These are phyloP conservation scores for Panus rudis DNA, from an alignment of 768 basidiomycete genomes.

Conservation along the genomic window DNA sequence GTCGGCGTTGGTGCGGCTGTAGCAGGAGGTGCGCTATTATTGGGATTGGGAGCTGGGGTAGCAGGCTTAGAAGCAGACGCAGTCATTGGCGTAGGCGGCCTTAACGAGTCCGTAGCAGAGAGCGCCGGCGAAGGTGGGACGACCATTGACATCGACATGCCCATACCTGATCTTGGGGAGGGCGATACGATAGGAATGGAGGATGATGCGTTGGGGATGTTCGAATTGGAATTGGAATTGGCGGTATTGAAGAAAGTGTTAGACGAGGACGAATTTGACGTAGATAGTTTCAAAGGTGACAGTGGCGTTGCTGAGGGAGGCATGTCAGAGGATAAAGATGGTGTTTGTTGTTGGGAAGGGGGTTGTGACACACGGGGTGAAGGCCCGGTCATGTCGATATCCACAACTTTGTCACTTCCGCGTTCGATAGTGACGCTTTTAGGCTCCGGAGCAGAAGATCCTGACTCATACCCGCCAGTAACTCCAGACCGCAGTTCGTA, in stretches of 20 bases:
- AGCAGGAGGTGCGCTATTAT: slow-evolving; percentile 30
- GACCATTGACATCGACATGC: slow-evolving; percentile 22
- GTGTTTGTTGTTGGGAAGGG: slow-evolving; percentile 8
- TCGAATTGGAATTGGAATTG: too few relatives aligned
- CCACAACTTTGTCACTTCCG: slow-evolving; percentile 52
- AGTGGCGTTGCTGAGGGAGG: slow-evolving; percentile 12
- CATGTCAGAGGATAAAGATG: slow-evolving; percentile 8
- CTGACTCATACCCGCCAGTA: slow-evolving; percentile 21
- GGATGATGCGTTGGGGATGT: too few relatives aligned
- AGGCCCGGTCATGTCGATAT: slow-evolving; percentile 39
- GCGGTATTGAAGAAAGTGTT: too few relatives aligned
- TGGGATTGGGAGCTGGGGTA: slow-evolving; percentile 35
- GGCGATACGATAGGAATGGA: slow-evolving; percentile 36
- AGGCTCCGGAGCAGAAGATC: slow-evolving; percentile 32
- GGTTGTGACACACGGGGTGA: slow-evolving; percentile 8
- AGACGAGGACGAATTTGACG: slow-evolving; percentile 2
- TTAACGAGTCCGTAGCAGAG: slow-evolving; percentile 39
- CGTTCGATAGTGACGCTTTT: slow-evolving; percentile 62
- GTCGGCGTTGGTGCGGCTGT: slow-evolving; percentile 32
- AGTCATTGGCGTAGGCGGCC: slow-evolving; percentile 59
- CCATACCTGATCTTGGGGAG: slow-evolving; percentile 31
- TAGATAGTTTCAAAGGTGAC: slow-evolving; percentile 9
- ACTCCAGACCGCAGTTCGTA: slow-evolving; percentile 80
- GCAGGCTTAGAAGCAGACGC: slow-evolving; percentile 50
- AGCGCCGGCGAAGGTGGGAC: slow-evolving; percentile 43